Conservation (phyloP, 768 basidiomycete species). For the Amanita molliuscula region DNA sequence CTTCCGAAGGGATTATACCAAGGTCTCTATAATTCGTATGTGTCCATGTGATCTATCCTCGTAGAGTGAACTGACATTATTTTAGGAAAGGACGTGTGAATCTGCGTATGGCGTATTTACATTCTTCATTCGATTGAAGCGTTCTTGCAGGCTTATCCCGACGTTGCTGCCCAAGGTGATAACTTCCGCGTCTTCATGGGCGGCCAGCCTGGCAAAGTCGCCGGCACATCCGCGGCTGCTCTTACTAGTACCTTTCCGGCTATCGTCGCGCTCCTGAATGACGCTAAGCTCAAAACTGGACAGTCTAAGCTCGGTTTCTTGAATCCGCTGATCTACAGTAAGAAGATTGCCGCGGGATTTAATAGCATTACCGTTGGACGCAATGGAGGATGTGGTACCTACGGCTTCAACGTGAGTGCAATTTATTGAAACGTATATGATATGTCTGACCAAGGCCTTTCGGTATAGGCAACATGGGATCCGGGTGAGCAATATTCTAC, state of each 20-base stretch:
- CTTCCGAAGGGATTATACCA: slow-evolving; percentile 30
- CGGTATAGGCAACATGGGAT: slow-evolving; percentile 42
- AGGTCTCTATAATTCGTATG: slow-evolving; percentile 45
- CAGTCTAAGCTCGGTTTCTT: slow-evolving; percentile 48
- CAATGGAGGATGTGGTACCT: slow-evolving; percentile 47
- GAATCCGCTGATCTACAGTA: slow-evolving; percentile 48
- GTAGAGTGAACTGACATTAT: neutral
- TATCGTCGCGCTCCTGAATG: slow-evolving; percentile 53
- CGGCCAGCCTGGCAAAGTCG: slow-evolving; percentile 25
- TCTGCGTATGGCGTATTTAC: neutral
- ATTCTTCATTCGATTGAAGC: neutral
- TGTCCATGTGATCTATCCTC: neutral
- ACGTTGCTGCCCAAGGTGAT: slow-evolving; percentile 49
- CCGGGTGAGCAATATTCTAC: slow-evolving; percentile 27
- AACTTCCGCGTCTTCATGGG: slow-evolving; percentile 36
- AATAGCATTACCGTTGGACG: slow-evolving; percentile 50
- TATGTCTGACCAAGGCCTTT: neutral
- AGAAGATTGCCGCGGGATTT: slow-evolving; percentile 23
- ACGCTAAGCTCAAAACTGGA: slow-evolving; percentile 35
- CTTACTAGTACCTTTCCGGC: slow-evolving; percentile 56
- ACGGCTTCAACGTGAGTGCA: slow-evolving; percentile 45
- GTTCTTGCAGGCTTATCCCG: slow-evolving; percentile 39
- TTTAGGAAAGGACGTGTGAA: slow-evolving; percentile 41
- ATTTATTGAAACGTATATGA: neutral
- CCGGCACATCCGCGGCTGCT: slow-evolving; percentile 53